Percentiles rank a stretch among this genome's conserved stretches.
Conservation (phyloP, 352 stramenopile species). For the Phytophthora aleatoria region DNA sequence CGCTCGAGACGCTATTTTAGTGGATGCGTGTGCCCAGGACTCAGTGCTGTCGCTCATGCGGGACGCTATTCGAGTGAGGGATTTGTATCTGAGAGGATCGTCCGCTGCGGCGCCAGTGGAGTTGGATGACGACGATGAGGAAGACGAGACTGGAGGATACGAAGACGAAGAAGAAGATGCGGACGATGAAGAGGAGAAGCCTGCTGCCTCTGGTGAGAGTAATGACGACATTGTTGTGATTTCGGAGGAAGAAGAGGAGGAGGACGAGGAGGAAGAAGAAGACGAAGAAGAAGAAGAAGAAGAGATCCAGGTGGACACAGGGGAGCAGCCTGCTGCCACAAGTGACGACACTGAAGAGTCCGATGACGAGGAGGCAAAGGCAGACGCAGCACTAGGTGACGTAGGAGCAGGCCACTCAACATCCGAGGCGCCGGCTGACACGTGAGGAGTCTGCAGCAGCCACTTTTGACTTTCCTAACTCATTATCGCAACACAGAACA, state of each 20-base stretch:
- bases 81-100: slow-evolving; percentile 55
- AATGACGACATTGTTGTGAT: slow-evolving; percentile 56
- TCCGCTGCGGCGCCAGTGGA: slow-evolving; percentile 57
- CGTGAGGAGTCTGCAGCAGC: background rate
- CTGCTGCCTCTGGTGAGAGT: slow-evolving; percentile 6
- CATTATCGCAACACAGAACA: slow-evolving; percentile 24
- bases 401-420: slow-evolving; percentile 14
- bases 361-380: slow-evolving; percentile 15
- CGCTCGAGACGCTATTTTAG: slow-evolving; percentile 60
- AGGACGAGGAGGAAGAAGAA: slow-evolving; percentile 27
- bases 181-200: slow-evolving; percentile 32
- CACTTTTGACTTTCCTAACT: slow-evolving; percentile 23
- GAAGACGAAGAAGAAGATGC: slow-evolving; percentile 38
- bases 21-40: slow-evolving; percentile 66
- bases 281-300: slow-evolving; percentile 44
- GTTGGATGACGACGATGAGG: slow-evolving; percentile 60
- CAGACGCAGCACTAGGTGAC: slow-evolving; percentile 21
- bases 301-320: slow-evolving; percentile 20
- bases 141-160: slow-evolving; percentile 34
- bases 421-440: too few species aligned
- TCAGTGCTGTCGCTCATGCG: slow-evolving; percentile 58
- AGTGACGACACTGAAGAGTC: slow-evolving; percentile 18
- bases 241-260: slow-evolving; percentile 51
- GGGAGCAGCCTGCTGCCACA: slow-evolving; percentile 19
- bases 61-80: slow-evolving; percentile 55